Base-by-base conservation (phyloP, 116 monocot species). In the Thalassia testudinum region DNA sequence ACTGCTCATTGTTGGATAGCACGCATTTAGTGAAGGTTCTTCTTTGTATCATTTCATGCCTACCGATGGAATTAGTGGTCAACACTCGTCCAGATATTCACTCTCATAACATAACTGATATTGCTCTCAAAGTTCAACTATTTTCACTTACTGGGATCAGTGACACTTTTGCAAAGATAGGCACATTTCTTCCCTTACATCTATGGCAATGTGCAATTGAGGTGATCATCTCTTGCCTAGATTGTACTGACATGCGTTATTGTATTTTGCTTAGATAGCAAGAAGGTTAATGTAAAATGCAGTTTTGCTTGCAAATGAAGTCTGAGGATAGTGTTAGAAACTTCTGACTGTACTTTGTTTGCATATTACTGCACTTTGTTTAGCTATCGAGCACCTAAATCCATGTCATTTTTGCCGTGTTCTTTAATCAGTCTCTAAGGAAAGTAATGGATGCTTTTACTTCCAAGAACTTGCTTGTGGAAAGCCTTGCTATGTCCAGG, bases 401-500 rank as follows among this genome's bases (percentile, higher is more conserved):
- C 6, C 30, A 34, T n/a, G 30, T 10, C 30, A 34, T 34, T 34
- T 34, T 34, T 5, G 30, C 3, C 30, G 10, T 34, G 30, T 34
- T 34, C 10, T 34, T 34, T 34, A 10, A 50, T 29, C 49, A 92
- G 95, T 70, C 74, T 47, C 55, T 97, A 57, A 74, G 95, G 54
- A 89, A 84, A 70, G 59, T 82, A 37, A 74, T 85, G 77, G 95
- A 88, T 62, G 71, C 69, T 22, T 34, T 88, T 58, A 70, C 82
- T 17, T 74, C 79, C 23, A 82, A 75, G 66, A 88, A 88, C 60
- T 65, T 72, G 59, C 21, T 85, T 10, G 22, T 85, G 26, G 82
- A 85, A 68, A 71, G 77, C 34, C 58, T 58, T 60, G 50, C 64
- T 62, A 97, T 97, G 85, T 85, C 85, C 42, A 85, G 89, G 93